phyloP scores from a whole-genome alignment of 257 asterid genomes.

The Solanum sejunctum region DNA sequence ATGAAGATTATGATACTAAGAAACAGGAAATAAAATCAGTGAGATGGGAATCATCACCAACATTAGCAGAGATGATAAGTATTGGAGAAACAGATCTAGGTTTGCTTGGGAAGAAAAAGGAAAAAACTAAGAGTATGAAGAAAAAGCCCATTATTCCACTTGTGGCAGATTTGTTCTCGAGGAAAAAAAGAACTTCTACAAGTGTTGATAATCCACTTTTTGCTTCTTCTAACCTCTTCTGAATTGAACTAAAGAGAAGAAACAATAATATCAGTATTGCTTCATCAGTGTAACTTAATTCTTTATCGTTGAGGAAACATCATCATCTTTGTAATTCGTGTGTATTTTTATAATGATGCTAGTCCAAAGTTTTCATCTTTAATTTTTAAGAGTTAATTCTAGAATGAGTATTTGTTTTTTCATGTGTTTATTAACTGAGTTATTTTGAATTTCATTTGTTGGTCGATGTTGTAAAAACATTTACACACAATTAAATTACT shows the following conservation, averaged over 20 bases:
- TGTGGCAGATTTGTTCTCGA: conserved; percentile 48
- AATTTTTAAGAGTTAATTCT: no score
- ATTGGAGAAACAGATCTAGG: conserved; percentile 15
- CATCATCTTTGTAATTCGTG: background rate
- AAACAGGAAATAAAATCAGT: conserved; percentile 6
- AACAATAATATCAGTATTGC: background rate
- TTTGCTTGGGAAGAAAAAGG: conserved; percentile 18
- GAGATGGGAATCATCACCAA: conserved; percentile 12
- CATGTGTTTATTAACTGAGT: background rate
- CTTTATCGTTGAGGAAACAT: background rate
- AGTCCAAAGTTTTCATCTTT: background rate
- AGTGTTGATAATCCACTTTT: conserved; percentile 38
- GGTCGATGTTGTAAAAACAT: background rate
- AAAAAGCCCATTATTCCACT: conserved; percentile 76
- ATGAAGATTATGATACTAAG: background rate
- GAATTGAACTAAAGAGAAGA: background rate
- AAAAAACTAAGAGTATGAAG: conserved; percentile 22
- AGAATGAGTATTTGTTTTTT: no score
- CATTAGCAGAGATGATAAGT: conserved; percentile 32
- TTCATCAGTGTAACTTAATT: conserved; percentile 9
- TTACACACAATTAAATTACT: background rate
- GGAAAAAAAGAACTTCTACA: conserved; percentile 39
- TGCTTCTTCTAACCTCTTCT: conserved; percentile 24
- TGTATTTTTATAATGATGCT: background rate
- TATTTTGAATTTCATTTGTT: background rate